Evolutionary conservation across 805 yeast species (phyloP).

Genomic region (Wickerhamomyces alni): DNA sequence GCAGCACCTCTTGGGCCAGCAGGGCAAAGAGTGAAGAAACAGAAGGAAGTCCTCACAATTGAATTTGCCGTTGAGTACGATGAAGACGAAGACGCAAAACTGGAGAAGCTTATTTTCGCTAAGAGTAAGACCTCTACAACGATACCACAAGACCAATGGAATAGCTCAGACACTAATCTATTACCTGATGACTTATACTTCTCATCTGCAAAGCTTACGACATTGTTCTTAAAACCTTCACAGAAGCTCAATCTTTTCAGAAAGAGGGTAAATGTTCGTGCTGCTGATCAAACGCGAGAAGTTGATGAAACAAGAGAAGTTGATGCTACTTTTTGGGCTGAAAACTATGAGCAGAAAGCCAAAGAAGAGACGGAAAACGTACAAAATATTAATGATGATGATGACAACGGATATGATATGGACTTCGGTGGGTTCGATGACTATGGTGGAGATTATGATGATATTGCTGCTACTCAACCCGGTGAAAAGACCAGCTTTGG

Average conservation of each 20-base stretch:
- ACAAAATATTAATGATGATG: constrained; percentile 24
- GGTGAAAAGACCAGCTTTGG: constrained; percentile 18
- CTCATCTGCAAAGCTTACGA: constrained; percentile 60
- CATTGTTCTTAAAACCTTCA: constrained; percentile 63
- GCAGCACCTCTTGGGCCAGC: constrained; percentile 4
- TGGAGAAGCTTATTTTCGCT: constrained; percentile 34
- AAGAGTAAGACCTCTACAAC: constrained; percentile 29
- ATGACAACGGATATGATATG: constrained; percentile 22
- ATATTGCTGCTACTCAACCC: constrained; percentile 6
- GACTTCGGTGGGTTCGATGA: constrained; percentile 30
- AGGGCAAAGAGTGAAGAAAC: constrained; percentile 20
- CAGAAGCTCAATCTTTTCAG: constrained; percentile 32
- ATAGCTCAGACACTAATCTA: constrained; percentile 37
- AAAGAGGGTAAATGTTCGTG: constrained; percentile 6
- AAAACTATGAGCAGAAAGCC: constrained; percentile 42
- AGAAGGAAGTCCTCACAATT: constrained; percentile 32
- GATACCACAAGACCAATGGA: constrained; percentile 36
- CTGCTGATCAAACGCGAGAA: constrained; percentile 3
- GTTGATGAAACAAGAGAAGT: constrained; percentile 31
- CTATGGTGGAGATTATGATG: constrained; percentile 6
- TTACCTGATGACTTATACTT: constrained; percentile 74
- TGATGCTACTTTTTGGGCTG: constrained; percentile 73
- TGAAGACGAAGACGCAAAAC: constrained; percentile 27
- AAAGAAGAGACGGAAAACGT: constrained; percentile 29
- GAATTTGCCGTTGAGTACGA: constrained; percentile 35